phyloP scores from a whole-genome alignment of 345 rosid species.

The Physaria fendleri region DNA sequence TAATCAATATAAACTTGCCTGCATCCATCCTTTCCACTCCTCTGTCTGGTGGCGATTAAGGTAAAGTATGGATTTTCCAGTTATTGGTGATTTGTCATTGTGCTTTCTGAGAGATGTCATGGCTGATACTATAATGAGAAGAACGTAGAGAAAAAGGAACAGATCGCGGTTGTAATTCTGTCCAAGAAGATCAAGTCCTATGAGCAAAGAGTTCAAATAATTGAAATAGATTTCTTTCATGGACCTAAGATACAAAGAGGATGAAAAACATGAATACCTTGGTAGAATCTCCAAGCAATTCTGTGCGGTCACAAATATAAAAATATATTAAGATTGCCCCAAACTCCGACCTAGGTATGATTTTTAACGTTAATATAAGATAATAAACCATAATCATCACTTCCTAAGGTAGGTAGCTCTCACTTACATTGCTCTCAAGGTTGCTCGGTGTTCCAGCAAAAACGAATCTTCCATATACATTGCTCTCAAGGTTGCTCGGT shows the following conservation, averaged over 20 bases:
- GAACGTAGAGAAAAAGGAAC: conserved; percentile 77
- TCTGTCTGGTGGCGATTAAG: conserved; percentile 96
- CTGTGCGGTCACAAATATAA: conserved; percentile 80
- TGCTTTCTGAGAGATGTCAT: conserved; percentile 89
- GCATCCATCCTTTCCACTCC: conserved; percentile 99
- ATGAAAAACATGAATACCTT: conserved; percentile 48
- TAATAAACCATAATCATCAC: not conserved
- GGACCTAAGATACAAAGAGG: not conserved
- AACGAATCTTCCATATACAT: conserved; percentile 93
- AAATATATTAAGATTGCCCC: conserved; percentile 69
- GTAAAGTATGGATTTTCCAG: conserved; percentile 74
- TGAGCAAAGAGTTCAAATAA: conserved; percentile 6
- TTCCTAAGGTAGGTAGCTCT: not conserved
- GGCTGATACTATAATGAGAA: conserved; percentile 79
- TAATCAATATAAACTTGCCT: conserved; percentile 53
- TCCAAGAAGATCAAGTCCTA: conserved; percentile 25
- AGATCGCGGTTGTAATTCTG: conserved; percentile 95
- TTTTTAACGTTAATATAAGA: conserved; percentile 10
- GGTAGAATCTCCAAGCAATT: conserved; percentile 58
- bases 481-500: conserved; percentile 75
- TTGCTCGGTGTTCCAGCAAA: conserved; percentile 82
- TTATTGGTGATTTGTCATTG: conserved; percentile 62
- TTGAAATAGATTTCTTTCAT: not conserved
- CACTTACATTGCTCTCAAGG: conserved; percentile 82
- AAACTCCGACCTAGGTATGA: conserved; percentile 69